Conservation (phyloP, 441 rosid species). For the Populus hybrid region DNA sequence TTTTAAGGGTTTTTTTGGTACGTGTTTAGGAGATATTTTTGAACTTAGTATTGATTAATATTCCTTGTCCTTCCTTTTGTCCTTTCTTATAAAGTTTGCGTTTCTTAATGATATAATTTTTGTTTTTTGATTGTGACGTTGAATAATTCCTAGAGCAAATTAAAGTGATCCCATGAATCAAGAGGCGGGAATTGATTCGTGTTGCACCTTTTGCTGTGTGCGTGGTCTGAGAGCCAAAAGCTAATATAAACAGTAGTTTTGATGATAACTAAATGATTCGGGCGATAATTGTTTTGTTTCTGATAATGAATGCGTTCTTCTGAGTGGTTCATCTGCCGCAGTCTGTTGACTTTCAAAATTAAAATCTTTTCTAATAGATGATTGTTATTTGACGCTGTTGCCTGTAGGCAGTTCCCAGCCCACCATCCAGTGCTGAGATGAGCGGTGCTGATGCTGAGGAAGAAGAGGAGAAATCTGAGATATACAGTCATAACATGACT, state of each 20-base stretch:
- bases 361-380: not conserved
- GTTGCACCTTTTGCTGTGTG: not conserved
- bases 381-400: conserved; percentile 1
- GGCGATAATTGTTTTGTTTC: not conserved
- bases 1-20: too few species aligned
- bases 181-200: not conserved
- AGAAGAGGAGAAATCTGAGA: conserved; percentile 30
- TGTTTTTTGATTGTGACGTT: not conserved
- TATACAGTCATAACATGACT: too few species aligned
- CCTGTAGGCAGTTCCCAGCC: conserved; percentile 62
- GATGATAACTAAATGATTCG: not conserved
- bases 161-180: not conserved
- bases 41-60: not conserved
- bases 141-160: not conserved
- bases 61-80: not conserved
- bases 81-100: not conserved
- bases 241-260: not conserved
- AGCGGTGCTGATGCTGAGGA: conserved; percentile 48
- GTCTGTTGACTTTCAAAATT: not conserved
- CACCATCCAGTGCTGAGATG: conserved; percentile 55
- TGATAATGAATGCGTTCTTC: not conserved
- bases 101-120: not conserved
- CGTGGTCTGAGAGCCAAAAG: not conserved
- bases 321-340: not conserved
- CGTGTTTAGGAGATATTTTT: not conserved